Conservation (phyloP, 208 protist species). For the Crithidia bombi region DNA sequence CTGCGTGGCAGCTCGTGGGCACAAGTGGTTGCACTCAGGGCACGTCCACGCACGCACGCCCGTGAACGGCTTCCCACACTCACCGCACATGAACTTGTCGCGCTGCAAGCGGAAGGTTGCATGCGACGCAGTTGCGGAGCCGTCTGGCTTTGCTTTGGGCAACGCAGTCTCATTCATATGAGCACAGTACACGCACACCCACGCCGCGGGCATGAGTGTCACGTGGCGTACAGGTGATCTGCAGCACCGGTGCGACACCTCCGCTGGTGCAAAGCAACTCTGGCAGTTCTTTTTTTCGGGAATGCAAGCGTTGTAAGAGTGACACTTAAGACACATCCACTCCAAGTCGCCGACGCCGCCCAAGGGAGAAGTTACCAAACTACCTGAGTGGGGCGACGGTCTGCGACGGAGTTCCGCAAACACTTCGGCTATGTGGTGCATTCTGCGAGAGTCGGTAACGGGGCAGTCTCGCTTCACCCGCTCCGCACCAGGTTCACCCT, state of each 20-base stretch:
- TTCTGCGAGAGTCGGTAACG: constrained; percentile 34
- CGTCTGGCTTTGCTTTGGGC: neutral
- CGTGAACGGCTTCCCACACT: constrained; percentile 53
- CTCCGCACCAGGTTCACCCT: no score
- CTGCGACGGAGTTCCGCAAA: constrained; percentile 41
- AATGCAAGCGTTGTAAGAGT: constrained; percentile 58
- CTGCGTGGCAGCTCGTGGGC: constrained; percentile 57
- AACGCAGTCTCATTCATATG: constrained; percentile 27
- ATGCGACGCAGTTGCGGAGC: neutral
- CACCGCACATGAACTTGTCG: constrained; percentile 63
- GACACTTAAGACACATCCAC: constrained; percentile 72
- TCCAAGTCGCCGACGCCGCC: constrained; percentile 32
- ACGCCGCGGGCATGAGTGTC: constrained; percentile 59
- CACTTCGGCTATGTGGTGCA: constrained; percentile 39
- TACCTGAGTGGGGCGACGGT: neutral
- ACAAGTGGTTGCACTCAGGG: constrained; percentile 61
- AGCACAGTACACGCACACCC: constrained; percentile 64
- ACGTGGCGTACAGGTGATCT: constrained; percentile 68
- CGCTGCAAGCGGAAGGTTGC: constrained; percentile 7
- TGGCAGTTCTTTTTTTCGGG: constrained; percentile 29
- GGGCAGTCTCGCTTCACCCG: neutral
- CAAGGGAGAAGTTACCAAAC: constrained; percentile 10
- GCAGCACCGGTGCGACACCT: constrained; percentile 45
- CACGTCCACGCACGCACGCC: constrained; percentile 80
- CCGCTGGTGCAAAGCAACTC: constrained; percentile 44